Base-by-base conservation (phyloP, 495 filamentous ascomycete genomes). In the Cudoniella acicularis region DNA sequence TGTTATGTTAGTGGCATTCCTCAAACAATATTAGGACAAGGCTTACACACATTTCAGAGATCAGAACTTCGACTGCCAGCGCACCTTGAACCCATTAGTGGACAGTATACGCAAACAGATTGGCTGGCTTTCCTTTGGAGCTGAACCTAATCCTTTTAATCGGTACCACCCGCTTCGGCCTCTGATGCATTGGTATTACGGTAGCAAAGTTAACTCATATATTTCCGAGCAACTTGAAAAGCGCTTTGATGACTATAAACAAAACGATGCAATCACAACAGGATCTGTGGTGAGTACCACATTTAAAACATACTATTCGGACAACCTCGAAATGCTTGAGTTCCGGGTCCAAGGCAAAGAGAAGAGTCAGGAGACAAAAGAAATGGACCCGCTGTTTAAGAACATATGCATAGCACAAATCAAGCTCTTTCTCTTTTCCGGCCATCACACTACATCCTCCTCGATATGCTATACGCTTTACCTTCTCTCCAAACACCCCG, bases 401-500 rank as follows among this genome's bases (percentile, higher is more conserved):
- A 22, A 26, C 20, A 26, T 17, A 8, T 6, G 4, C 8, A 47
- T 47, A 8, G 20, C 8, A 17, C 6, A 47, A 4, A 4, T 46
- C n/a, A 74, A 73, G 41, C 72, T 74, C 0, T 79, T 81, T 56
- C 64, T 82, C 1, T 75, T 79, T 42, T 74, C 75, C 2, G 77
- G 77, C 1, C 76, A 79, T 55, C 75, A 78, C 49, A 79, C 77
- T 0, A 78, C 76, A 8, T 70, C 70, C 18, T 70, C 63, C 2
- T 68, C 72, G 2, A 54, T 78, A 1, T 70, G 67, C 16, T 78
- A 77, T 56, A 58, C 62, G 10, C 72, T 69, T 55, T 67, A 77
- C 43, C 57, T 73, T 8, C 70, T 79, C 2, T 56, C 64, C 40
- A 62, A 65, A 22, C 30, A 75, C 49, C 76, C 75, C 0, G 64